Conservation (phyloP, 495 filamentous ascomycete species). For the Daldinia grandis region DNA sequence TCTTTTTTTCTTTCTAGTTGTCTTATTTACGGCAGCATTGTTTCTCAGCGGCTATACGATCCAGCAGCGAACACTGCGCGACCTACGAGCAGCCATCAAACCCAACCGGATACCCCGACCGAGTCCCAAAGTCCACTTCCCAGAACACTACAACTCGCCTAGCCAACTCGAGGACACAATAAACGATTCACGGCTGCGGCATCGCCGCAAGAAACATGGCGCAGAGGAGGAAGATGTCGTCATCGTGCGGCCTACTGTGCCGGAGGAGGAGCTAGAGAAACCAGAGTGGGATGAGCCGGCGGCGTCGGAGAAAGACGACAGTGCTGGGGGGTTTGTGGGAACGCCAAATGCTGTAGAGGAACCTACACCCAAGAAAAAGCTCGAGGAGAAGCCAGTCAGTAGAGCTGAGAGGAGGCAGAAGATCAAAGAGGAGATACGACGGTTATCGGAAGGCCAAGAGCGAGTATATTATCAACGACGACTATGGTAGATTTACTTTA, state of each 20-base stretch:
- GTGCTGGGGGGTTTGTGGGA: constrained; percentile 24
- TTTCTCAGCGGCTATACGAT: constrained; percentile 63
- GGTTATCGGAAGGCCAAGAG: constrained; percentile 50
- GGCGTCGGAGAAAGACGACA: constrained; percentile 21
- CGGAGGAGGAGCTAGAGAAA: constrained; percentile 31
- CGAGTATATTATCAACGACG: constrained; percentile 57
- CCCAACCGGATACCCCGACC: constrained; percentile 46
- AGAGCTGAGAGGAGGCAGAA: constrained; percentile 56
- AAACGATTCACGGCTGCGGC: constrained; percentile 25
- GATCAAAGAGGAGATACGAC: constrained; percentile 61
- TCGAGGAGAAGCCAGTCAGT: constrained; percentile 50
- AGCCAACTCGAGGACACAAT: constrained; percentile 53
- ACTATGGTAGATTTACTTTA: constrained; percentile 47
- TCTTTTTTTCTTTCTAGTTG: constrained; percentile 44
- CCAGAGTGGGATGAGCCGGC: constrained; percentile 21
- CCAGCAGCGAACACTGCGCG: constrained; percentile 63
- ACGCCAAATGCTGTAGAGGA: constrained; percentile 33
- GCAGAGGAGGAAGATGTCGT: constrained; percentile 31
- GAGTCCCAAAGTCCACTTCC: constrained; percentile 55
- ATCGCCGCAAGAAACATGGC: background rate
- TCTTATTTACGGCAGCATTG: constrained; percentile 61
- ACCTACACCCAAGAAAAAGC: constrained; percentile 11
- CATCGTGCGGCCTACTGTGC: constrained; percentile 46
- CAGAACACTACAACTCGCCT: constrained; percentile 42
- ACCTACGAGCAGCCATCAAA: constrained; percentile 58